Base-by-base conservation (phyloP, 108 stramenopile species). In the Skeletonema marinoi region DNA sequence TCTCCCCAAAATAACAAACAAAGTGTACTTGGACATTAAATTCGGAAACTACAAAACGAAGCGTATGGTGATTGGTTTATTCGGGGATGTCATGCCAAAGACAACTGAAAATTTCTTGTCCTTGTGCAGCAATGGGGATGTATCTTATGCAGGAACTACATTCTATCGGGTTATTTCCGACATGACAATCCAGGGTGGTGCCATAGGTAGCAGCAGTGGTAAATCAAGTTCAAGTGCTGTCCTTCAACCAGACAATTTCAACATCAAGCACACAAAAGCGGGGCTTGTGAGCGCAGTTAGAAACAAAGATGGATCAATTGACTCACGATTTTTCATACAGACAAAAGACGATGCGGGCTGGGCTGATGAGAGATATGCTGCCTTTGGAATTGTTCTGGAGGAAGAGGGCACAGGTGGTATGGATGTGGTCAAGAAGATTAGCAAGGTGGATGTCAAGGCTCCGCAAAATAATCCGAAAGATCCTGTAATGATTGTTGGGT, bases 301-400 rank as follows among this genome's bases (percentile, higher is more conserved):
- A 6, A 70, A 63, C 32, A 29, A 66, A 6, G 65, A 75, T 51
- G 88, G 88, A 11, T 46, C 65, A 8, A 83, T 87, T 17, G 91
- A 92, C 68, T 92, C 91, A 7, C 63, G 91, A 44, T 92, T 92
- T 65, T 92, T 92, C 64, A 82, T 92, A 32, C 80, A 89, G 38
- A 75, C 75, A 14, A 41, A 78, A 39, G 74, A 85, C 31, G 89
- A 92, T 75, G 89, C 85, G 0, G 91, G 91, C 39, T 92, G 91
- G 91, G 91, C 89, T 10, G 91, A 92, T 70, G 88, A 86, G 17
- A 75, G 91, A 25, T 92, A 89, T 66, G 91, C 91, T 4, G 88
- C 85, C 3, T 92, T 92, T 78, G 91, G 91, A 6, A 86, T 90
- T 44, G 87, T 89, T 10, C 62, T 88, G 41, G 82, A 85, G 19